These are phyloP conservation scores for Yarrowia divulgata DNA, from an alignment of 805 yeast genomes.

Conservation along the genomic window DNA sequence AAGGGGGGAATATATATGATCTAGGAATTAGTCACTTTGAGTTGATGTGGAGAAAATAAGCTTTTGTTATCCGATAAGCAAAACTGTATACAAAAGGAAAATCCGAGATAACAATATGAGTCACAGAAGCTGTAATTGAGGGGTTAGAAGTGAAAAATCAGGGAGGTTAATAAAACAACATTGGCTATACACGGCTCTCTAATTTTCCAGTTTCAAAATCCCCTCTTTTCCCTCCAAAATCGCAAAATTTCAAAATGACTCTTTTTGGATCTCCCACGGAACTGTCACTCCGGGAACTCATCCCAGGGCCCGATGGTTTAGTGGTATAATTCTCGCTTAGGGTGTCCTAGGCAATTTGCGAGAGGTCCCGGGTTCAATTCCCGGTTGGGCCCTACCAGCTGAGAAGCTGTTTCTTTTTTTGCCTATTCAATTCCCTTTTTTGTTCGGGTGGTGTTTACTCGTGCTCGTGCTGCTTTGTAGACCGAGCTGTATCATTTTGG, in stretches of 20 bases:
- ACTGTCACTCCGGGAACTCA: not conserved
- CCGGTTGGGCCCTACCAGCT: slow-evolving; percentile 32
- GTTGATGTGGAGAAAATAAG: not conserved
- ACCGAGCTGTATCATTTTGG: too few species aligned
- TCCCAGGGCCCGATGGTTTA: slow-evolving; percentile 29
- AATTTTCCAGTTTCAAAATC: not conserved
- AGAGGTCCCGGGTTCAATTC: slow-evolving; percentile 39
- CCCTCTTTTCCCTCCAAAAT: not conserved
- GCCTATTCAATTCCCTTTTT: too few species aligned
- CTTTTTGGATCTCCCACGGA: not conserved
- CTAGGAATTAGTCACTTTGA: not conserved
- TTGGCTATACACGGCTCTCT: too few species aligned
- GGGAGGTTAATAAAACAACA: too few species aligned
- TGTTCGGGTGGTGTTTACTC: too few species aligned
- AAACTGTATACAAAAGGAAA: not conserved
- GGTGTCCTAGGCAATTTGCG: slow-evolving; percentile 35
- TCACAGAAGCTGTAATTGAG: not conserved
- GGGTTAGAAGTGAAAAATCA: not conserved
- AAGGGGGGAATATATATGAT: not conserved
- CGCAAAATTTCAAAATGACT: not conserved
- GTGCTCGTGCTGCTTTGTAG: too few species aligned
- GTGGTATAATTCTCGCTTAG: slow-evolving; percentile 39
- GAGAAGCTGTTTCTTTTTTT: slow-evolving; percentile 8
- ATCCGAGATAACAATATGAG: not conserved
- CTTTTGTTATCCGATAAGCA: slow-evolving; percentile 20